Percentiles rank a stretch among this genome's conserved stretches.
Evolutionary conservation across 106 monocot species (phyloP).

Genomic region (Amphibolis antarctica): DNA sequence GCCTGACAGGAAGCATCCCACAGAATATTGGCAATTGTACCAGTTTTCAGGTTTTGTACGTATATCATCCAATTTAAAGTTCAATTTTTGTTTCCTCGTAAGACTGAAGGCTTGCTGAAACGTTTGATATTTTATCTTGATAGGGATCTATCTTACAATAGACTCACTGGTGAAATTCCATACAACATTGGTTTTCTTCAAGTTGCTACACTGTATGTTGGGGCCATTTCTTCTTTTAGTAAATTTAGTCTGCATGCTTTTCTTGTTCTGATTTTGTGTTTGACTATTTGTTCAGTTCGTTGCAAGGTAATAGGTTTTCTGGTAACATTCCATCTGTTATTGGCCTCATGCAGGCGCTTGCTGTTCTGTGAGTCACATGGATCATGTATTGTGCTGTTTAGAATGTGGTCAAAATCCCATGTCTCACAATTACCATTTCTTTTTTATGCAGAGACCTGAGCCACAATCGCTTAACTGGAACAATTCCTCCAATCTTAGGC

Average conservation of each 20-base stretch:
- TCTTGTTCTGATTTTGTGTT: background rate
- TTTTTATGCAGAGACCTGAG: slow-evolving; percentile 66
- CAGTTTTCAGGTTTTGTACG: slow-evolving; percentile 97
- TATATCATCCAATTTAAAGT: slow-evolving; percentile 10
- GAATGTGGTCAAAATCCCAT: background rate
- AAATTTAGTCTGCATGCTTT: background rate
- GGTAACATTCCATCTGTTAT: slow-evolving; percentile 83
- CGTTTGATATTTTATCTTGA: background rate
- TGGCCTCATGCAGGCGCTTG: slow-evolving; percentile 96
- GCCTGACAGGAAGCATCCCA: slow-evolving; percentile 80
- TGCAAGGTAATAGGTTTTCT: slow-evolving; percentile 85
- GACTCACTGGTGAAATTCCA: slow-evolving; percentile 73
- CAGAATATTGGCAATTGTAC: slow-evolving; percentile 87
- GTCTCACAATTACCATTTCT: background rate
- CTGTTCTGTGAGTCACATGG: slow-evolving; percentile 53
- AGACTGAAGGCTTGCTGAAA: background rate
- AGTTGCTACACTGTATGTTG: slow-evolving; percentile 79
- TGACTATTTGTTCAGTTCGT: slow-evolving; percentile 37
- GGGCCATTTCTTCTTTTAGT: background rate
- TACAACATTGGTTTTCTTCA: slow-evolving; percentile 95
- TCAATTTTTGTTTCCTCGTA: background rate
- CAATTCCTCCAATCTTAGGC: slow-evolving; percentile 83
- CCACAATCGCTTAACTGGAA: slow-evolving; percentile 55
- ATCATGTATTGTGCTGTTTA: background rate
- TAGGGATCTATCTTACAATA: slow-evolving; percentile 90